Conservation (phyloP, 441 rosid species). For the Populus trichocarpa region DNA sequence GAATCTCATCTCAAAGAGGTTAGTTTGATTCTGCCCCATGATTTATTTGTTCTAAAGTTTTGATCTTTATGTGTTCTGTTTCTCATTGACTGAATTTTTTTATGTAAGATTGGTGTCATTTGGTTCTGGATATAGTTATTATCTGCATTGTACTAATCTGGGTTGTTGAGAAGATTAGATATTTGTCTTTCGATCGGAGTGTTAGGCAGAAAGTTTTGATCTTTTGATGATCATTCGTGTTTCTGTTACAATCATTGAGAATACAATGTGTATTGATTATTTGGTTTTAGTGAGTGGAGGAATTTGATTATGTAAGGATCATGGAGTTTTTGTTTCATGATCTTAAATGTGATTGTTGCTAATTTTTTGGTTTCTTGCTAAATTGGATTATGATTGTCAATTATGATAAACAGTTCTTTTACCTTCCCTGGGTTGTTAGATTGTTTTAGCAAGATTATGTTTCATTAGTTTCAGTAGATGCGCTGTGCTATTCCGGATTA, state of each 20-base stretch:
- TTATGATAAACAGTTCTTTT: not conserved
- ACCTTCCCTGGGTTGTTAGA: not conserved
- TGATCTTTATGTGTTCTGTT: not conserved
- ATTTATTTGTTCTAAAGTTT: not conserved
- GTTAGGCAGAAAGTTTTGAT: not conserved
- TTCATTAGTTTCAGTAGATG: not conserved
- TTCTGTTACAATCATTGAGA: not conserved
- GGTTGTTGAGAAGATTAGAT: not conserved
- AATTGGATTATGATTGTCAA: not conserved
- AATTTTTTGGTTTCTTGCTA: not conserved
- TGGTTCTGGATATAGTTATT: not conserved
- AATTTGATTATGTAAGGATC: not conserved
- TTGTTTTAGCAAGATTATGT: not conserved
- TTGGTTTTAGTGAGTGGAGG: not conserved
- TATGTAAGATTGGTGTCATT: not conserved
- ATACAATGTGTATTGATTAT: not conserved
- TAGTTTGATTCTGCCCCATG: slow-evolving; percentile 20
- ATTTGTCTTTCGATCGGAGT: not conserved
- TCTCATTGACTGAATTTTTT: slow-evolving; percentile 6
- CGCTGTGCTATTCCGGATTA: not conserved
- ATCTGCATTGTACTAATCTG: slow-evolving; percentile 1
- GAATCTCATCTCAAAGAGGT: slow-evolving; percentile 63
- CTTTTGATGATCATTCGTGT: not conserved
- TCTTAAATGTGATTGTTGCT: not conserved
- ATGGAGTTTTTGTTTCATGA: not conserved